Percentiles rank a stretch among this genome's conserved stretches.
Evolutionary conservation across 345 rosid species (phyloP).

Genomic region (Microthlaspi erraticum): DNA sequence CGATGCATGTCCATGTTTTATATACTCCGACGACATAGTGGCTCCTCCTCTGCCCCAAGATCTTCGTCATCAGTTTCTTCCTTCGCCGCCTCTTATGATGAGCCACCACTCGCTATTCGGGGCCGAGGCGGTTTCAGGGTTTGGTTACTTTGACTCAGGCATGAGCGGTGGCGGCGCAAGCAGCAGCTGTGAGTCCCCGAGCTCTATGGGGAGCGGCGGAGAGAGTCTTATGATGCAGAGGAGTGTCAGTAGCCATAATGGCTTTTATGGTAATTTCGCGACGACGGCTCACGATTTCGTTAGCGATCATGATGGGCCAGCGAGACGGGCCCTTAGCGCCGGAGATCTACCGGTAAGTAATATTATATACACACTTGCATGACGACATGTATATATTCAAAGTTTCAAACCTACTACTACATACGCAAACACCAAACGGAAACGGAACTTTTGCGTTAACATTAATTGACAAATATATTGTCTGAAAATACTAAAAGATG

Average conservation of each 20-base stretch:
- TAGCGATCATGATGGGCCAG: conserved; percentile 61
- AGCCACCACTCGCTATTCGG: conserved; percentile 39
- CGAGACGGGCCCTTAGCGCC: conserved; percentile 77
- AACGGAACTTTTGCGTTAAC: background rate
- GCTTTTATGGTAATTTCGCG: conserved; percentile 44
- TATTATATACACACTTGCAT: conserved; percentile 25
- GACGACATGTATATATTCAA: background rate
- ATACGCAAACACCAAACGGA: background rate
- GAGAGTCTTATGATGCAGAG: conserved; percentile 57
- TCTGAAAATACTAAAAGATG: background rate
- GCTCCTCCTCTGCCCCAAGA: conserved; percentile 43
- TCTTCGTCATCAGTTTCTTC: conserved; percentile 42
- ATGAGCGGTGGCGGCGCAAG: conserved; percentile 51
- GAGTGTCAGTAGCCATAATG: conserved; percentile 69
- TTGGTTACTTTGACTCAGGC: conserved; percentile 41
- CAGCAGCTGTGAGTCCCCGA: conserved; percentile 70
- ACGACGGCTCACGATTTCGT: conserved; percentile 43
- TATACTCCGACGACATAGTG: conserved; percentile 34
- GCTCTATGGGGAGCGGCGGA: conserved; percentile 54
- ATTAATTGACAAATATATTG: background rate
- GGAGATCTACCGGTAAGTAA: conserved; percentile 75
- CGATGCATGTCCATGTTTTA: conserved; percentile 30
- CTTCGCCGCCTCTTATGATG: conserved; percentile 46
- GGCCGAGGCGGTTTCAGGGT: conserved; percentile 38
- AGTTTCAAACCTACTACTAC: background rate